Base-by-base conservation (phyloP, 1,284 basidiomycete genomes). In the Boletus calvinii region DNA sequence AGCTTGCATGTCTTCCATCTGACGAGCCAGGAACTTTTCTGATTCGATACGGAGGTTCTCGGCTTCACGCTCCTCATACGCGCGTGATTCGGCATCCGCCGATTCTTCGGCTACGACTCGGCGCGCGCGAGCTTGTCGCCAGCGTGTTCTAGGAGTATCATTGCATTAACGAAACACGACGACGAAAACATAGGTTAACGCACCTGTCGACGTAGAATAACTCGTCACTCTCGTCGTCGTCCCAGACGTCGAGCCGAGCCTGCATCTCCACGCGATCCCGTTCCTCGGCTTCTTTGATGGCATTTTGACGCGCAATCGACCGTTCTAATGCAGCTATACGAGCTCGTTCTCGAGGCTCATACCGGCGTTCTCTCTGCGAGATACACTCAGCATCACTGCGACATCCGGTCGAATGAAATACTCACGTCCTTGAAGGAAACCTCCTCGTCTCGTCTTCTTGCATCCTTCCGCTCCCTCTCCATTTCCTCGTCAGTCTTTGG, bases 1-100 rank as follows among this genome's bases (percentile, higher is more conserved):
- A 0, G 88, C 85, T 55, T 91, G 89, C 81, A 94, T 85, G 68
- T 95, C 92, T 57, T 90, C 90, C 88, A 94, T 92, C 65, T 95
- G 92, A 49, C 84, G 78, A 36, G 90, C 88, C 48, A 94, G 76
- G 77, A 94, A 94, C 56, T 85, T 87, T 69, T 94, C 92, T 1
- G 90, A 92, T 70, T 94, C 92, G 26, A 83, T 79, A 38, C 90
- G 84, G 18, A 94, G 74, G 59, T 92, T 90, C 62, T 90, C 90
- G 1, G 82, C 79, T 70, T 95, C 92, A 43, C 87, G 86, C 47
- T 89, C 87, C 69, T 95, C 93, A 53, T 85, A 86, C 35, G 79
- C 72, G 18, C 90, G 81, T 24, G 91, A 91, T 59, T 90, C 85
- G n/a, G 84, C 78, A 67, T 96, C 93, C 1, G 87, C 86, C 2